Base-by-base conservation (phyloP, 345 rosid genomes). In the Citrus glauca region DNA sequence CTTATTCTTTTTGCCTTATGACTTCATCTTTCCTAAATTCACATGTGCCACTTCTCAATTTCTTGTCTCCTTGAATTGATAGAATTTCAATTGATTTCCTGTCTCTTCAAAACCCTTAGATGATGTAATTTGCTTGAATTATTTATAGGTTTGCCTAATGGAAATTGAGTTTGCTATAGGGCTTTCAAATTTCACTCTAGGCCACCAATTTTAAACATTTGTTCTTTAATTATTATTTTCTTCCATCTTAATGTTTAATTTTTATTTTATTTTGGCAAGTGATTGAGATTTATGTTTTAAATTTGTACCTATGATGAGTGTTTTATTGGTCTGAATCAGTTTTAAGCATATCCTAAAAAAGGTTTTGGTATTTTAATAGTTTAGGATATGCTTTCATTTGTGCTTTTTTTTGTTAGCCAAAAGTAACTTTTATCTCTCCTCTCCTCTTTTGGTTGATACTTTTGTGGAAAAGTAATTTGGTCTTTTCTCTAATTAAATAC, bases 371-470 rank as follows among this genome's bases (percentile, higher is more conserved):
- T 71, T 77, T 72, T 83, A 69, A 76, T 67, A 82, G 69, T 45
- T 74, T 72, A 20, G 60, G 50, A 72, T 77, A 78, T 83, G 78
- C 72, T 71, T 45, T 77, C 6, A 24, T 45, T 60, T 77, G 42
- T 56, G 42, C 78, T 82, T 74, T 57, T 66, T 66, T 53, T 77
- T 79, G 84, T 74, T 14, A 78, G 77, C 71, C 77, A 79, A 81
- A 84, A 87, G 90, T 73, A 77, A 78, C 87, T 71, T 40, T 91
- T 86, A 81, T 71, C 66, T 73, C 77, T 71, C 73, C 71, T 78
- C 78, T 73, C 69, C 78, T 76, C 77, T 86, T 81, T 61, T 20
- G 80, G 80, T 50, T 74, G 79, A 85, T 85, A 63, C 87, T 53
- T 33, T 33, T 33, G 24, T 37, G 4, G 42, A 62, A 88, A 85